phyloP scores from a whole-genome alignment of 139 green algal species.

The Tetraselmis striata region DNA sequence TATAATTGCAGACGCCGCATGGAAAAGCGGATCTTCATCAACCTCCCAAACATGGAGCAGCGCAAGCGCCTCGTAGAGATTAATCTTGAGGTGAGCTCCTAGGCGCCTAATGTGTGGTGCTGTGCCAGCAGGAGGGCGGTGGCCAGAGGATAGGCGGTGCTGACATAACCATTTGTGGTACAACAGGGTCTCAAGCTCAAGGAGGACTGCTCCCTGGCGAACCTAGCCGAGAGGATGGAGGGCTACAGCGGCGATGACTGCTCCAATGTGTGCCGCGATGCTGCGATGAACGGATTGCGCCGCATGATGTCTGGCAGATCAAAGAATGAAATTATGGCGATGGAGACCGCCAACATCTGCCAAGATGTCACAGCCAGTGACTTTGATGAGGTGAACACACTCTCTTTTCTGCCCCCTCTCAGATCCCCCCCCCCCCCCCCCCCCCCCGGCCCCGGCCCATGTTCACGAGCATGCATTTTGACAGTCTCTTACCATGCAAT shows the following conservation, averaged over 20 bases:
- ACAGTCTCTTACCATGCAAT: too few species aligned
- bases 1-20: constrained; percentile 53
- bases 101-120: too few species aligned
- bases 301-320: constrained; percentile 69
- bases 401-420: too few species aligned
- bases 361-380: not conserved
- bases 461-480: too few species aligned
- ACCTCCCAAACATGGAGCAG: constrained; percentile 15
- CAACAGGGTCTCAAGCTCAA: too few species aligned
- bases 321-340: constrained; percentile 54
- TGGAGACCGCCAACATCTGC: constrained; percentile 6
- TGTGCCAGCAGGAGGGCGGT: too few species aligned
- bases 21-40: constrained; percentile 96
- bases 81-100: constrained; percentile 73
- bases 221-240: constrained; percentile 53
- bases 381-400: not conserved
- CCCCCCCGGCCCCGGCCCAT: too few species aligned
- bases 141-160: too few species aligned
- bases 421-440: too few species aligned
- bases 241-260: constrained; percentile 88
- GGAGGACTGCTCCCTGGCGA: constrained; percentile 20
- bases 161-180: too few species aligned
- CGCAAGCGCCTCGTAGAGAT: constrained; percentile 76
- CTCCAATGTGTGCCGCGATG: constrained; percentile 85
- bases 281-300: constrained; percentile 85